Evolutionary conservation across 2,329 filamentous ascomycete genomes (phyloP).

Genomic region (Calonectria pseudoturangicola): DNA sequence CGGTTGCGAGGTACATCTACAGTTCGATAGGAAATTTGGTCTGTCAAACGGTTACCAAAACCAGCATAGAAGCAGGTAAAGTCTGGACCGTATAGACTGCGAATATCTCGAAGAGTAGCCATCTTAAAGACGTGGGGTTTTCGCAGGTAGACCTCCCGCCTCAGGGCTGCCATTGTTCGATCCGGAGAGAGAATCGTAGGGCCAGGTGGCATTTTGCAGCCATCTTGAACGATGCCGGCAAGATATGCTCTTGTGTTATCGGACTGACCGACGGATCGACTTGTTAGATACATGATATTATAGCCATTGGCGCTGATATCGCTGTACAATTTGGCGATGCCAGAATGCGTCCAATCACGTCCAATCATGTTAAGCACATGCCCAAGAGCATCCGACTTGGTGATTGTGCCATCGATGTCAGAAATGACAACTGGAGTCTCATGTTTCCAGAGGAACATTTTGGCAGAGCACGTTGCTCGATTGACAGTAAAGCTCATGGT

Average conservation of each 20-base stretch:
- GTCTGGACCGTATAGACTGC: conserved; percentile 86
- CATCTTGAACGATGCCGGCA: conserved; percentile 91
- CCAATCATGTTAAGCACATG: conserved; percentile 98
- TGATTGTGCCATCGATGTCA: conserved; percentile 99
- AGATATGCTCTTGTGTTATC: conserved; percentile 94
- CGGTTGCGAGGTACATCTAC: conserved; percentile 95
- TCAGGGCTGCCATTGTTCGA: conserved; percentile 92
- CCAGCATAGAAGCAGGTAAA: conserved; percentile 95
- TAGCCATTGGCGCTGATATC: conserved; percentile 97
- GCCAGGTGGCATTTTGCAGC: conserved; percentile 88
- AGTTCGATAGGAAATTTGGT: conserved; percentile 95
- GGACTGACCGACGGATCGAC: conserved; percentile 93
- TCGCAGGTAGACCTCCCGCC: conserved; percentile 93
- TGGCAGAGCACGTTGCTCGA: conserved; percentile 91
- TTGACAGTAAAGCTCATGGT: conserved; percentile 98
- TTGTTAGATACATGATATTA: conserved; percentile 99
- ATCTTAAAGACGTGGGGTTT: conserved; percentile 99
- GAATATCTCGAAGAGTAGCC: conserved; percentile 96
- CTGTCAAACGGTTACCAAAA: conserved; percentile 96
- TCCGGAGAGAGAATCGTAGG: conserved; percentile 97
- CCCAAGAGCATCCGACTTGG: conserved; percentile 95
- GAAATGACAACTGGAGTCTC: conserved; percentile 97
- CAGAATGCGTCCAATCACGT: conserved; percentile 97
- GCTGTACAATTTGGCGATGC: conserved; percentile 96
- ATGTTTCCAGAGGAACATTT: conserved; percentile 95